Conservation (phyloP, 768 basidiomycete genomes). For the Termitomyces titanicus region DNA sequence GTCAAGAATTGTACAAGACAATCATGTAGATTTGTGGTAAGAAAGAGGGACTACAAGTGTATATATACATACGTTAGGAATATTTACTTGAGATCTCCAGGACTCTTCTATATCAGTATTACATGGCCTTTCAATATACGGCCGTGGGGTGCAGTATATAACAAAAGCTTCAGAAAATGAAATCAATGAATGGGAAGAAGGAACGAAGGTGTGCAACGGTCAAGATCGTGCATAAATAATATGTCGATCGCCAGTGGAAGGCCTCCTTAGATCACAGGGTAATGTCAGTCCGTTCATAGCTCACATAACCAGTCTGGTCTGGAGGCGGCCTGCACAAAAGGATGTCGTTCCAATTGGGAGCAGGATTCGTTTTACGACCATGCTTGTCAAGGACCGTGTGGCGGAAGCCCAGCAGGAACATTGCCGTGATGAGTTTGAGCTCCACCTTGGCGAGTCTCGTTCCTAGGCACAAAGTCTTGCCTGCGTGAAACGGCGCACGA, state of each 20-base stretch:
- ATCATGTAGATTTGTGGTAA: neutral
- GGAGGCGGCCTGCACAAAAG: constrained; percentile 59
- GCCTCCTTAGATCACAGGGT: constrained; percentile 25
- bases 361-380: constrained; percentile 40
- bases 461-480: constrained; percentile 68
- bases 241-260: neutral
- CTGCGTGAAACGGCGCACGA: constrained; percentile 30
- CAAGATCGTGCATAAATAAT: constrained; percentile 7
- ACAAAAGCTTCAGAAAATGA: constrained; percentile 1
- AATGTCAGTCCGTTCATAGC: constrained; percentile 38
- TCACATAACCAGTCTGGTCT: constrained; percentile 49
- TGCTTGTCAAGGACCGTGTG: constrained; percentile 51
- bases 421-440: constrained; percentile 66
- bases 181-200: neutral
- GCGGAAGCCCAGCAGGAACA: constrained; percentile 64
- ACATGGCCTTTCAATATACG: constrained; percentile 7
- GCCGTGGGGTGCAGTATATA: neutral
- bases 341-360: constrained; percentile 78
- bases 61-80: constrained; percentile 19
- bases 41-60: neutral
- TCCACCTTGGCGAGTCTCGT: constrained; percentile 72
- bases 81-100: constrained; percentile 16
- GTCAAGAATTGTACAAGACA: neutral
- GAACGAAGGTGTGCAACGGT: constrained; percentile 1
- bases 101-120: constrained; percentile 9